Evolutionary conservation across 495 filamentous ascomycete species (phyloP).

Genomic region (Recurvomyces mirabilis): DNA sequence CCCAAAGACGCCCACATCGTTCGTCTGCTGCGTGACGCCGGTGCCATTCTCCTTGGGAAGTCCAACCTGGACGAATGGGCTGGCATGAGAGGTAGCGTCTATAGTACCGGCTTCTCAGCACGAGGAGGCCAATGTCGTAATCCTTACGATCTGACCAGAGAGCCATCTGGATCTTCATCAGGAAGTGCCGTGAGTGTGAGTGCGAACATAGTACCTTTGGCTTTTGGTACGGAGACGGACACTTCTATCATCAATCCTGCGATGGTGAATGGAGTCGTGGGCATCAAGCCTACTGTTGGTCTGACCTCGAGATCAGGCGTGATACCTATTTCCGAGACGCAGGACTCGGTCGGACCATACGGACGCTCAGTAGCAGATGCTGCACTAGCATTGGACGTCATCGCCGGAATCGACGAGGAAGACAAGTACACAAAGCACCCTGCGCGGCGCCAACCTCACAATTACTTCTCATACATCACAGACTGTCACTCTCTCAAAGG

Average conservation of each 20-base stretch:
- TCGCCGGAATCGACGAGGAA: background rate
- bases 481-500: constrained; percentile 13
- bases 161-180: background rate
- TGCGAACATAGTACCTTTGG: background rate
- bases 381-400: background rate
- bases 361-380: constrained; percentile 12
- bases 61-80: constrained; percentile 37
- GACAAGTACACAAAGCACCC: too few relatives aligned
- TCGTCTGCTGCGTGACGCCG: constrained; percentile 38
- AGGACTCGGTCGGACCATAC: constrained; percentile 15
- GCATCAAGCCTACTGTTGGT: constrained; percentile 15
- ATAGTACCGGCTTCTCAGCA: constrained; percentile 7
- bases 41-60: constrained; percentile 42
- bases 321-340: constrained; percentile 6
- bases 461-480: background rate
- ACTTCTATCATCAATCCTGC: constrained; percentile 13
- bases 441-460: too few relatives aligned
- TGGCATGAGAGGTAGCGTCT: background rate
- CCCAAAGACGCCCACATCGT: constrained; percentile 37
- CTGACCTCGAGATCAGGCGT: constrained; percentile 14
- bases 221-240: constrained; percentile 15
- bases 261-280: constrained; percentile 9
- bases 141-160: constrained; percentile 1
- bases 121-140: constrained; percentile 8
- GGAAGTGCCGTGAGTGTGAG: background rate